A percentile compares a stretch with the other conserved stretches of the same genome.
These are phyloP conservation scores for Pseudofabraea citricarpa DNA, from an alignment of 2,329 filamentous ascomycete genomes.

Conservation along the genomic window DNA sequence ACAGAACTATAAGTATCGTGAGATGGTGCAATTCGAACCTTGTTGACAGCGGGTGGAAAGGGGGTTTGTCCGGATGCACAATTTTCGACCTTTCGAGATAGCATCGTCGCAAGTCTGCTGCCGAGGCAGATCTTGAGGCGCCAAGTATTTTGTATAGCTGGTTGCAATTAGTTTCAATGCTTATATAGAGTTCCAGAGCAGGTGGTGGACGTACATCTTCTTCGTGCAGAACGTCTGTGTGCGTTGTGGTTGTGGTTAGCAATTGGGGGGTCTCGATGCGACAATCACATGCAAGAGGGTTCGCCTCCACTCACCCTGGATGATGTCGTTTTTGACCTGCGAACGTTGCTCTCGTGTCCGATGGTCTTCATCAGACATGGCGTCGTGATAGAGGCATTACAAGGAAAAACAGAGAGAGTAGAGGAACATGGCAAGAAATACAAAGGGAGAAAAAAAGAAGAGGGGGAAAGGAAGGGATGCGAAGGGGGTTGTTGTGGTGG, in stretches of 20 bases:
- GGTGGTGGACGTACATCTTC: slow-evolving; percentile 25
- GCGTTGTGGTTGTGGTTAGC: slow-evolving; percentile 7
- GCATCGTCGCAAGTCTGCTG: slow-evolving; percentile 32
- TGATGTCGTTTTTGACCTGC: slow-evolving; percentile 22
- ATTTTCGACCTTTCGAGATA: slow-evolving; percentile 35
- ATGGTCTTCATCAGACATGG: slow-evolving; percentile 25
- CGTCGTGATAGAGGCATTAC: slow-evolving; percentile 19
- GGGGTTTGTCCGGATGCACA: slow-evolving; percentile 34
- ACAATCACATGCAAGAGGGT: slow-evolving; percentile 22
- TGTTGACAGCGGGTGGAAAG: slow-evolving; percentile 31
- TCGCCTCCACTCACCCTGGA: slow-evolving; percentile 17
- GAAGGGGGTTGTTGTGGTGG: no score
- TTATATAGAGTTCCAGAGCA: neutral
- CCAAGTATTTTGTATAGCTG: slow-evolving; percentile 34
- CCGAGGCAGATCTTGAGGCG: slow-evolving; percentile 26
- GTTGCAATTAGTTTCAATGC: slow-evolving; percentile 8
- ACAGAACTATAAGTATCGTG: no score
- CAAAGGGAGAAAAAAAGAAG: slow-evolving; percentile 10
- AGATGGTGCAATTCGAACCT: slow-evolving; percentile 13
- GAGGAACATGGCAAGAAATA: slow-evolving; percentile 3
- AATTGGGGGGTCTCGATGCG: no score
- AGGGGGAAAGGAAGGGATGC: neutral
- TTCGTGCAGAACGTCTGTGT: slow-evolving; percentile 25
- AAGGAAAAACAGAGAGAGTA: slow-evolving; percentile 3
- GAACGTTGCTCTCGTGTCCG: slow-evolving; percentile 17